phyloP scores from a whole-genome alignment of 2,329 filamentous ascomycete species.

The Echinosphaeria canescens region DNA sequence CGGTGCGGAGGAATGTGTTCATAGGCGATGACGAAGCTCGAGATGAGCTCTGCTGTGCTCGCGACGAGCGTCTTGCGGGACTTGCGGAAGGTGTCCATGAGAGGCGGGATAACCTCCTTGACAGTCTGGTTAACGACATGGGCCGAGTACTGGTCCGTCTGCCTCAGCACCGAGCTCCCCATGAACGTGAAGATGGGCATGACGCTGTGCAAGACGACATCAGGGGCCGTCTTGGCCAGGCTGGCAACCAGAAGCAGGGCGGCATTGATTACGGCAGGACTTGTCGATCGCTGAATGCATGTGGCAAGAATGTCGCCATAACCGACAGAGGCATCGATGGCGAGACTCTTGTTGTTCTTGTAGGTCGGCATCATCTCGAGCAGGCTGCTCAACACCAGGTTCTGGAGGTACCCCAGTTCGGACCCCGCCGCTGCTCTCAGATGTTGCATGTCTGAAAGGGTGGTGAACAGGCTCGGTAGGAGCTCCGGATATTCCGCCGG shows the following conservation, averaged over 20 bases:
- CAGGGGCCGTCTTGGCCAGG: slow-evolving; percentile 70
- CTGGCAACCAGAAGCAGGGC: slow-evolving; percentile 75
- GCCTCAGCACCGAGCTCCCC: slow-evolving; percentile 73
- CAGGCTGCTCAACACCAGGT: slow-evolving; percentile 61
- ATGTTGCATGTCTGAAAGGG: slow-evolving; percentile 71
- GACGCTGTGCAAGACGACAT: slow-evolving; percentile 83
- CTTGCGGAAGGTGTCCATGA: slow-evolving; percentile 68
- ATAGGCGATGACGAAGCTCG: slow-evolving; percentile 91
- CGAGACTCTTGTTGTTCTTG: slow-evolving; percentile 34
- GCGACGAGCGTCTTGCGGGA: slow-evolving; percentile 59
- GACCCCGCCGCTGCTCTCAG: slow-evolving; percentile 64
- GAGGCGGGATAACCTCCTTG: slow-evolving; percentile 76
- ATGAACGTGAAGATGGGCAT: slow-evolving; percentile 99
- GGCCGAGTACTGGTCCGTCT: slow-evolving; percentile 92
- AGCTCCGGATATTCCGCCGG: slow-evolving; percentile 58
- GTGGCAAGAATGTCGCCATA: slow-evolving; percentile 83
- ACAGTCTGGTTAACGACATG: slow-evolving; percentile 94
- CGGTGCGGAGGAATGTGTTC: slow-evolving; percentile 87
- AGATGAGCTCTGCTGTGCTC: slow-evolving; percentile 72
- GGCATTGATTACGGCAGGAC: slow-evolving; percentile 82
- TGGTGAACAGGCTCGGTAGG: slow-evolving; percentile 58
- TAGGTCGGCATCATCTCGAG: slow-evolving; percentile 66
- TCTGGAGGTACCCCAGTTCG: slow-evolving; percentile 78
- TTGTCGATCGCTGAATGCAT: slow-evolving; percentile 79
- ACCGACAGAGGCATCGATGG: slow-evolving; percentile 58